Evolutionary conservation across 805 yeast species (phyloP).

Genomic region (Cyberlindnera xishuangbannaensis): DNA sequence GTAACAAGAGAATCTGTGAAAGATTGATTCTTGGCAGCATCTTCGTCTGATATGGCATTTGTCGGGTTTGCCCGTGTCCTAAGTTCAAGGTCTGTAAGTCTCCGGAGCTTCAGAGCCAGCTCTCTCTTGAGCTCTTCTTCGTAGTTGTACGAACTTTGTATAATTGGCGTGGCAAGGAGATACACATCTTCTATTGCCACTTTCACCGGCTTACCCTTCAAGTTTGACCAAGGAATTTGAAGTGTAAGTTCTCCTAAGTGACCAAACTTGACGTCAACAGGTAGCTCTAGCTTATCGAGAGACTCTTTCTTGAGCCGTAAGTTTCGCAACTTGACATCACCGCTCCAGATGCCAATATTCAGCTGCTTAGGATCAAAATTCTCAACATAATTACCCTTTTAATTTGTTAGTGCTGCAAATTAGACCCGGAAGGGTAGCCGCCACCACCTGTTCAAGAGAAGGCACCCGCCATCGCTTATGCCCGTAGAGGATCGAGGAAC

Average conservation of each 20-base stretch:
- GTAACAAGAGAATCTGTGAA: constrained; percentile 85
- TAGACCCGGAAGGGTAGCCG: no score
- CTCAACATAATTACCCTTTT: constrained; percentile 69
- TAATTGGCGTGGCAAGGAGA: constrained; percentile 71
- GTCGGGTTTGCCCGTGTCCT: constrained; percentile 39
- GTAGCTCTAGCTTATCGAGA: constrained; percentile 77
- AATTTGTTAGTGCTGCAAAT: constrained; percentile 7
- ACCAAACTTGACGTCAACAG: constrained; percentile 84
- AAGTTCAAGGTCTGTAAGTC: constrained; percentile 58
- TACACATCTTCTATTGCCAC: constrained; percentile 82
- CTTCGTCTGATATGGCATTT: constrained; percentile 29
- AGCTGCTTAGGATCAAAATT: constrained; percentile 93
- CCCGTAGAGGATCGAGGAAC: not conserved
- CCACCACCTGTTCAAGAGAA: not conserved
- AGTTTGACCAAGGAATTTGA: constrained; percentile 95
- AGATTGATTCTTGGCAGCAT: constrained; percentile 56
- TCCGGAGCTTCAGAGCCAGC: constrained; percentile 59
- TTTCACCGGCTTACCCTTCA: constrained; percentile 89
- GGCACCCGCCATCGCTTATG: not conserved
- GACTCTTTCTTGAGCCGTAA: constrained; percentile 82
- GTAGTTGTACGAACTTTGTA: constrained; percentile 46
- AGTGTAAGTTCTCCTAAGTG: constrained; percentile 83
- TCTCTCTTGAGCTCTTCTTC: constrained; percentile 54
- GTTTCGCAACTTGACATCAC: constrained; percentile 83
- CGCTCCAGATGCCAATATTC: constrained; percentile 96